Evolutionary conservation across 371 early-diverging fungal genomes (phyloP).

Genomic region (Mortierella polycephala): DNA sequence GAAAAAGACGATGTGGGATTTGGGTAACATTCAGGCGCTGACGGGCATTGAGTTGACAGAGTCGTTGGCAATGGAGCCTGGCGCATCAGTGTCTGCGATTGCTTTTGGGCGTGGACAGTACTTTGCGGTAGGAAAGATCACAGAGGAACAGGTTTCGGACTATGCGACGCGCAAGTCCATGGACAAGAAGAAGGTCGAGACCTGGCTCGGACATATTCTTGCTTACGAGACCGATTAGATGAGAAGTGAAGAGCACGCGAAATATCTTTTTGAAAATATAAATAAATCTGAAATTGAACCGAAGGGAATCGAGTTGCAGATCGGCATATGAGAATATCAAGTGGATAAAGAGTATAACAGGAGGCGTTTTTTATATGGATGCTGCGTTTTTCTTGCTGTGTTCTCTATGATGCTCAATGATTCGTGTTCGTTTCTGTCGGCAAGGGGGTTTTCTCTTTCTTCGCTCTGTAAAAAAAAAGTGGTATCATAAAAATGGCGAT

Average conservation of each 20-base stretch:
- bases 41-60: slow-evolving; percentile 90
- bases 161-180: slow-evolving; percentile 84
- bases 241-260: background rate
- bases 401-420: too few relatives aligned
- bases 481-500: too few relatives aligned
- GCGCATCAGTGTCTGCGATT: slow-evolving; percentile 80
- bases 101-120: slow-evolving; percentile 67
- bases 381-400: too few relatives aligned
- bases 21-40: slow-evolving; percentile 77
- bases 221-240: slow-evolving; percentile 70
- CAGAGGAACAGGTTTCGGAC: slow-evolving; percentile 84
- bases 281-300: background rate
- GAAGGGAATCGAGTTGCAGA: too few relatives aligned
- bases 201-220: slow-evolving; percentile 87
- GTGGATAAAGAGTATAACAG: too few relatives aligned
- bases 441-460: too few relatives aligned
- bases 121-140: slow-evolving; percentile 94
- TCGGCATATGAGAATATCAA: too few relatives aligned
- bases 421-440: too few relatives aligned
- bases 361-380: too few relatives aligned
- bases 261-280: background rate
- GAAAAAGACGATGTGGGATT: slow-evolving; percentile 90
- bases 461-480: too few relatives aligned
- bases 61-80: slow-evolving; percentile 91
- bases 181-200: slow-evolving; percentile 78